Conservation (phyloP, 805 yeast species). For the Candida orba region DNA sequence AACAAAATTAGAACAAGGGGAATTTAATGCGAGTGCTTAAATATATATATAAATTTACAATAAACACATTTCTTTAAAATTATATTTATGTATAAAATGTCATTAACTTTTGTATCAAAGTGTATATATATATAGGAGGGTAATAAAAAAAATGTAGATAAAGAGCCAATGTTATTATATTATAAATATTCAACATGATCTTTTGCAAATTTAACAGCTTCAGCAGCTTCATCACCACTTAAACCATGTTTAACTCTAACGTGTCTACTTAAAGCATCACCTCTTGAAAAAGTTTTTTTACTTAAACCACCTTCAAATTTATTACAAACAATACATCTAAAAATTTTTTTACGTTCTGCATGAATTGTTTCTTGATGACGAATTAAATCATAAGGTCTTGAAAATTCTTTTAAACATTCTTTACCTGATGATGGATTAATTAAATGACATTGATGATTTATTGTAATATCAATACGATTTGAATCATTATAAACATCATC, state of each 20-base stretch:
- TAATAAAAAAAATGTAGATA: too few relatives aligned
- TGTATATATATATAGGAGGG: too few relatives aligned
- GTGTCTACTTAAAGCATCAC: constrained; percentile 92
- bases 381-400: constrained; percentile 89
- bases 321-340: constrained; percentile 79
- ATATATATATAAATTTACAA: not conserved
- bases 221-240: constrained; percentile 57
- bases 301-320: constrained; percentile 32
- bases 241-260: constrained; percentile 84
- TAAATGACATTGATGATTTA: constrained; percentile 45
- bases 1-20: constrained; percentile 21
- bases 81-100: not conserved
- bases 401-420: constrained; percentile 71
- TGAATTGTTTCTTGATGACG: constrained; percentile 97
- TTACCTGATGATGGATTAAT: constrained; percentile 53
- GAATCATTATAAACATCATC: too few relatives aligned
- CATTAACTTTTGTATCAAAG: not conserved
- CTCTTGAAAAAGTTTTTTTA: constrained; percentile 78
- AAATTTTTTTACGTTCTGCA: constrained; percentile 77
- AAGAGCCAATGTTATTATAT: not conserved
- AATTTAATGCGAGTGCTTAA: constrained; percentile 21
- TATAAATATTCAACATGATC: constrained; percentile 58
- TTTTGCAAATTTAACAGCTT: constrained; percentile 68
- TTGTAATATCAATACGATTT: not conserved
- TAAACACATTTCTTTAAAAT: not conserved